phyloP scores from a whole-genome alignment of 202 grass and related monocot species.

The Setaria italica region DNA sequence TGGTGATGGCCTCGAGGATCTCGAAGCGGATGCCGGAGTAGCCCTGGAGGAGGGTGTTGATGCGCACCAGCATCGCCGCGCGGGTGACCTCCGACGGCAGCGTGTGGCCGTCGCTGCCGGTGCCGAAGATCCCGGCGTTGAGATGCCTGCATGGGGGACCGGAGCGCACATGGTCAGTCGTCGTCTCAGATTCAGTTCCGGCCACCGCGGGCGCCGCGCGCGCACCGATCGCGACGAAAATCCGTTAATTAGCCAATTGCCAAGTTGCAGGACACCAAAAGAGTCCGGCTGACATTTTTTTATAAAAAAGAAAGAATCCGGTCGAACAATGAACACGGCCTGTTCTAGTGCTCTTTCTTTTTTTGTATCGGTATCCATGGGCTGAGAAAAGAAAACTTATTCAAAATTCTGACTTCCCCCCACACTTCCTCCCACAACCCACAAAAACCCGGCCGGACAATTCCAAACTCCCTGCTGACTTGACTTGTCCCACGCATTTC shows the following conservation, averaged over 20 bases:
- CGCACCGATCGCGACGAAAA: background rate
- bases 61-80: constrained; percentile 77
- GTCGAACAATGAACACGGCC: too few species aligned
- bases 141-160: constrained; percentile 56
- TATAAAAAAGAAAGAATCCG: too few species aligned
- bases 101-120: constrained; percentile 64
- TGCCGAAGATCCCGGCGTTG: constrained; percentile 82
- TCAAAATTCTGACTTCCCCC: background rate
- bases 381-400: background rate
- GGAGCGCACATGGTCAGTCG: constrained; percentile 17
- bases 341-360: too few species aligned
- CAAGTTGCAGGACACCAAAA: background rate
- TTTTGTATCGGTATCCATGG: too few species aligned
- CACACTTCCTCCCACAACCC: background rate
- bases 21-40: constrained; percentile 87
- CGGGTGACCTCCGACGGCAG: constrained; percentile 64
- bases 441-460: background rate
- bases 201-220: too few species aligned
- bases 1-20: constrained; percentile 81
- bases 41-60: constrained; percentile 80
- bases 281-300: too few species aligned
- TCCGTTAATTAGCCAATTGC: background rate
- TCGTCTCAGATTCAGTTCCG: background rate
- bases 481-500: too few species aligned
- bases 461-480: too few species aligned